These are phyloP conservation scores for Verbascum thapsus DNA, from an alignment of 257 asterid species.

Conservation along the genomic window DNA sequence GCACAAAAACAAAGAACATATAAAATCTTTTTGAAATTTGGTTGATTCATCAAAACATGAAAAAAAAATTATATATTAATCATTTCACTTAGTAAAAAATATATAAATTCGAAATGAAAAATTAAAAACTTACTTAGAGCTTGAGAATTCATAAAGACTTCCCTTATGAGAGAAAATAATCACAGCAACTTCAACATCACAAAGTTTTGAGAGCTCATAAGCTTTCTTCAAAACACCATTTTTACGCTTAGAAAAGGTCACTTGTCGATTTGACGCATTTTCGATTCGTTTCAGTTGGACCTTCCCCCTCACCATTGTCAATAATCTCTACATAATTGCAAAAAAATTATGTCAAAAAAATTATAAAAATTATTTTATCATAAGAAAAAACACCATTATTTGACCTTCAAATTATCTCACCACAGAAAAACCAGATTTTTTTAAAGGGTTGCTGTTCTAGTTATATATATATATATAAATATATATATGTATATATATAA, in stretches of 20 bases:
- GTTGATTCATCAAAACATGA: no score
- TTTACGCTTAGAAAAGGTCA: conserved; percentile 50
- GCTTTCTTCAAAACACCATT: conserved; percentile 59
- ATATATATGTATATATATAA: no score
- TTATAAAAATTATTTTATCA: neutral
- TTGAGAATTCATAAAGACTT: conserved; percentile 46
- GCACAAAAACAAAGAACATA: no score
- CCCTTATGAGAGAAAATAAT: conserved; percentile 61
- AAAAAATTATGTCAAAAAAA: neutral
- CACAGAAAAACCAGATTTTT: neutral
- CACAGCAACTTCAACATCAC: conserved; percentile 53
- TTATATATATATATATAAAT: no score
- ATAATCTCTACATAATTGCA: neutral
- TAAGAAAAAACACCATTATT: neutral
- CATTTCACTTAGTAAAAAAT: no score
- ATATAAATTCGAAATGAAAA: neutral
- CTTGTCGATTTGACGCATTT: conserved; percentile 49
- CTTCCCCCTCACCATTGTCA: conserved; percentile 60
- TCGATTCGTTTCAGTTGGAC: conserved; percentile 51
- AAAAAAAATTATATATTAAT: no score
- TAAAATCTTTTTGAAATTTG: no score
- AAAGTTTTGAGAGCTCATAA: conserved; percentile 52
- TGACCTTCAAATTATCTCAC: conserved; percentile 3
- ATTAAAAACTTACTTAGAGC: conserved; percentile 46
- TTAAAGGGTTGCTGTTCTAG: no score